Base-by-base conservation (phyloP, 2,329 filamentous ascomycete genomes). In the Penicillium crustosum region DNA sequence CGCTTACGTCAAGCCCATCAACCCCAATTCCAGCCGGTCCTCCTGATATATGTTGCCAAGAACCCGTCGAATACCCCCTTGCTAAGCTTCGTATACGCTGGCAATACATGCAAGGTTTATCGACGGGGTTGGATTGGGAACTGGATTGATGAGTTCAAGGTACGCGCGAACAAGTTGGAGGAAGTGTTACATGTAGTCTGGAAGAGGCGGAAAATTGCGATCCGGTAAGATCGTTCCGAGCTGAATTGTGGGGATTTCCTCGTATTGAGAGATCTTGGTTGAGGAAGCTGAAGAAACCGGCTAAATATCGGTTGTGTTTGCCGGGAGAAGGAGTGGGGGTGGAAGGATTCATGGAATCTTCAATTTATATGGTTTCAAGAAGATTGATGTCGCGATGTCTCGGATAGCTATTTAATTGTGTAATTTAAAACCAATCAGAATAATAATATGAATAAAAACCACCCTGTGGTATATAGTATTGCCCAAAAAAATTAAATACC, bases 11-110 rank as follows among this genome's bases (percentile, higher is more conserved):
- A 55, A 57, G 23, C 53, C 53, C 2, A 52, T 60, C 19, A 61
- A 55, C n/a, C n/a, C 56, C 48, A 7, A 55, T 61, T 33, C 51
- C 53, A 10, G 56, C 58, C 5, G 21, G 58, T n/a, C 47, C 49
- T 15, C 55, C 55, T 1, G 56, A 51, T 33, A 21, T 55, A 15
- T 59, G 53, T 33, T 57, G 58, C 35, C 27, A 61, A 23, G 43
- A 51, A 33, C 35, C 57, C 13, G 13, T 57, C 19, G 25, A 44
- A 12, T 23, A 51, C n/a, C 49, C 53, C 13, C 13, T 35, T 61
- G 13, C 27, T 61, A n/a, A 19, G 25, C 2, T 62, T 58, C 7
- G 8, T 58, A 6, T 61, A 57, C 29, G 45, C 47, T 5, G 51
- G 53, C 0, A 57, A 61, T 19, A 39, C 41, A 31, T 59, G 53